A percentile compares a stretch with the other conserved stretches of the same genome.
phyloP scores from a whole-genome alignment of 306 rosid genomes.

The Pueraria montana region DNA sequence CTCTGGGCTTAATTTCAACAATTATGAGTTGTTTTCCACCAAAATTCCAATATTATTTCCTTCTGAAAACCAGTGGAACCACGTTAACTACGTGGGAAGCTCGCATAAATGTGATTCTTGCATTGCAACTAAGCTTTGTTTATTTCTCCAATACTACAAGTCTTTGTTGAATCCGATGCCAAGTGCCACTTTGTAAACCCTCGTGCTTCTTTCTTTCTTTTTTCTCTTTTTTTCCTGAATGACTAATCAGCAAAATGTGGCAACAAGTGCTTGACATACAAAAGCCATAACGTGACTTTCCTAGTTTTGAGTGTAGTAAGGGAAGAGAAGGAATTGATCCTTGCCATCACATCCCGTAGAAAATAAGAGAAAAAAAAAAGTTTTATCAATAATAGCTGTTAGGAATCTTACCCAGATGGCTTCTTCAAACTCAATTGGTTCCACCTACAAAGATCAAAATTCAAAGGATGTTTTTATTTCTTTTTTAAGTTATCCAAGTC shows the following conservation, averaged over 20 bases:
- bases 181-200: slow-evolving; percentile 3
- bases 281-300: slow-evolving; percentile 1
- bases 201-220: neutral
- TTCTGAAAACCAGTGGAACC: neutral
- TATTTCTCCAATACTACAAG: slow-evolving; percentile 30
- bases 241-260: slow-evolving; percentile 10
- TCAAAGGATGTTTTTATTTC: slow-evolving; percentile 17
- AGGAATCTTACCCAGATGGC: slow-evolving; percentile 48
- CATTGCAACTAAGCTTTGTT: slow-evolving; percentile 14
- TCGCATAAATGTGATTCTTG: slow-evolving; percentile 29
- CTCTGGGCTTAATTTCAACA: slow-evolving; percentile 38
- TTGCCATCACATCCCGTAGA: slow-evolving; percentile 37
- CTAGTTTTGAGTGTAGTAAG: slow-evolving; percentile 44
- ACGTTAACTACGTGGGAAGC: slow-evolving; percentile 30
- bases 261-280: neutral
- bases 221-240: neutral
- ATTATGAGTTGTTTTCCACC: slow-evolving; percentile 45
- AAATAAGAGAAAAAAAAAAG: slow-evolving; percentile 2
- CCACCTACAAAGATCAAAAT: slow-evolving; percentile 21
- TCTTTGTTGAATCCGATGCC: slow-evolving; percentile 51
- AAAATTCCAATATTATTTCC: slow-evolving; percentile 27
- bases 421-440: slow-evolving; percentile 42
- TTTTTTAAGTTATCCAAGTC: neutral
- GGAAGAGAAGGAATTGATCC: slow-evolving; percentile 67
- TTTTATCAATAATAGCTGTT: neutral